phyloP scores from a whole-genome alignment of 2,329 filamentous ascomycete genomes.

The Apiospora pterosperma region DNA sequence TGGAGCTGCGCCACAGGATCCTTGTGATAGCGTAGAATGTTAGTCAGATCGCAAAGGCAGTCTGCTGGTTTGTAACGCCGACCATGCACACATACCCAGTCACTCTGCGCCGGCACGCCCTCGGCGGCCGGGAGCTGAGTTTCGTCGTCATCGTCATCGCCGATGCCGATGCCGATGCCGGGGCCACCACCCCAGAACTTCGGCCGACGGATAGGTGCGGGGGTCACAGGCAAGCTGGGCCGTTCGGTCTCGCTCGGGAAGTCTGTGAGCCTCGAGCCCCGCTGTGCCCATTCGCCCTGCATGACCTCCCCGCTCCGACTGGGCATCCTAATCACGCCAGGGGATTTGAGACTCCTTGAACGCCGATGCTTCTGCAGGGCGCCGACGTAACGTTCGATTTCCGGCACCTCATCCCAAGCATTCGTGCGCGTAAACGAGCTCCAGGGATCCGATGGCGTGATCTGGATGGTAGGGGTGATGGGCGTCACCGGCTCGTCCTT shows the following conservation, averaged over 20 bases:
- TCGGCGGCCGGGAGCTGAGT: slow-evolving; percentile 69
- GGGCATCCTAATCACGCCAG: slow-evolving; percentile 21
- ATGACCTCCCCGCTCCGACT: slow-evolving; percentile 30
- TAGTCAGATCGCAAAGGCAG: slow-evolving; percentile 55
- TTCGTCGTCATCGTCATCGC: slow-evolving; percentile 49
- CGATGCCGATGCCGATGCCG: slow-evolving; percentile 33
- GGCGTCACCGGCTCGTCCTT: slow-evolving; percentile 45
- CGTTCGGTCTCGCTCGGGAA: slow-evolving; percentile 81
- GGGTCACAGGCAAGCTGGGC: slow-evolving; percentile 86
- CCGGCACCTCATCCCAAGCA: slow-evolving; percentile 89
- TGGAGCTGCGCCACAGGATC: slow-evolving; percentile 69
- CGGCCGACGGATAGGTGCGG: slow-evolving; percentile 70
- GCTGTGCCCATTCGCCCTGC: slow-evolving; percentile 22
- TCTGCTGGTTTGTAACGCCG: slow-evolving; percentile 44
- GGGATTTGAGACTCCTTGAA: slow-evolving; percentile 27
- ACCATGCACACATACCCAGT: slow-evolving; percentile 84
- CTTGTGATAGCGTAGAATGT: slow-evolving; percentile 51
- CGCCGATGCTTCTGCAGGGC: slow-evolving; percentile 62
- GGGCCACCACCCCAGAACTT: slow-evolving; percentile 62
- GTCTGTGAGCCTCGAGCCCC: slow-evolving; percentile 71
- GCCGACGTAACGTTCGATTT: slow-evolving; percentile 85
- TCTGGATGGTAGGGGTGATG: slow-evolving; percentile 43
- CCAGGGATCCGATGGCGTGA: slow-evolving; percentile 61
- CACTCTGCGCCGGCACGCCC: slow-evolving; percentile 80
- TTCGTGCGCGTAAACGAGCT: slow-evolving; percentile 72